Percentiles rank a stretch among this genome's conserved stretches.
Evolutionary conservation across 139 green algal species (phyloP).

Genomic region (Chlamydomonas applanata): DNA sequence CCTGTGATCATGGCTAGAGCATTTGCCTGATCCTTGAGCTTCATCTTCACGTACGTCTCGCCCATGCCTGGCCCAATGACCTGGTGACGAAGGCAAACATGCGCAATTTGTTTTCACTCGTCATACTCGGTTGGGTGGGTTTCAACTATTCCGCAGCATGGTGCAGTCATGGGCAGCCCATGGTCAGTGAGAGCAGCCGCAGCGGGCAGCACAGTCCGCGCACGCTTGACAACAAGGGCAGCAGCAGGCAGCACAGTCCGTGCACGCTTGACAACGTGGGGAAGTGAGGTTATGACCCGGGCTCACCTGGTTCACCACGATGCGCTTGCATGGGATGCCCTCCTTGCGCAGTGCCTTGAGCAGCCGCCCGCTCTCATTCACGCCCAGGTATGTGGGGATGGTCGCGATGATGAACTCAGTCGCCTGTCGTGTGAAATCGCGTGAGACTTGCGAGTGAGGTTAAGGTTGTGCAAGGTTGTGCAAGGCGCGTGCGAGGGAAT

Average conservation of each 20-base stretch:
- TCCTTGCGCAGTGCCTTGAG: constrained; percentile 71
- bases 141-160: too few relatives aligned
- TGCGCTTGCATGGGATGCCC: constrained; percentile 85
- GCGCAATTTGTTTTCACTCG: too few relatives aligned
- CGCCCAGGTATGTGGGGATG: constrained; percentile 93
- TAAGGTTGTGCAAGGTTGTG: too few relatives aligned
- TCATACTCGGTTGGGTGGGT: too few relatives aligned
- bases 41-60: constrained; percentile 70
- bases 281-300: neutral
- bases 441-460: neutral
- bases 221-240: too few relatives aligned
- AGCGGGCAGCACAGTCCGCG: too few relatives aligned
- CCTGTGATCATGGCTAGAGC: constrained; percentile 74
- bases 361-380: constrained; percentile 77
- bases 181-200: too few relatives aligned
- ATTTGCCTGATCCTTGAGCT: constrained; percentile 83
- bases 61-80: constrained; percentile 55
- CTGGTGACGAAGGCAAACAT: too few relatives aligned
- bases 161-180: too few relatives aligned
- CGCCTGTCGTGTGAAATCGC: neutral
- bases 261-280: neutral
- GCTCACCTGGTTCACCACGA: constrained; percentile 94
- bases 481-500: too few relatives aligned
- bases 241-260: too few relatives aligned
- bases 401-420: constrained; percentile 98